phyloP scores from a whole-genome alignment of 306 rosid species.

The Acacia confusa region DNA sequence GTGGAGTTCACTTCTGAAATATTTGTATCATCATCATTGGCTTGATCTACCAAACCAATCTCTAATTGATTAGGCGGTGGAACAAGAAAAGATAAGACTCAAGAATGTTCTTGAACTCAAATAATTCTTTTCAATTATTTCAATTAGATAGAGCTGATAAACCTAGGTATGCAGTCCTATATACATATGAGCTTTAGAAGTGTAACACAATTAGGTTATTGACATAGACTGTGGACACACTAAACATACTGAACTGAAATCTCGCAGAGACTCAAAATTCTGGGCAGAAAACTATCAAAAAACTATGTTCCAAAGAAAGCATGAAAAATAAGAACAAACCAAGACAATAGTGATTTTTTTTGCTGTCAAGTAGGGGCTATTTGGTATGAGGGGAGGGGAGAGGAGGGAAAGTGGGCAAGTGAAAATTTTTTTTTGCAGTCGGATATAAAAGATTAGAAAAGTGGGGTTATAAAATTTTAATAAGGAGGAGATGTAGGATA shows the following conservation, averaged over 20 bases:
- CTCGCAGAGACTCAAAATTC: constrained; percentile 1
- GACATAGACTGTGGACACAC: not conserved
- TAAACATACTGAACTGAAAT: not conserved
- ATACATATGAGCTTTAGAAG: not conserved
- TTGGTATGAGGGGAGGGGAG: too few species aligned
- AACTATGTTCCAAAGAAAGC: not conserved
- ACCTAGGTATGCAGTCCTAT: not conserved
- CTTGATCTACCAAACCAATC: not conserved
- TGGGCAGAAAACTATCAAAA: not conserved
- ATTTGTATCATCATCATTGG: not conserved
- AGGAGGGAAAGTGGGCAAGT: too few species aligned
- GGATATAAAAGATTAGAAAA: too few species aligned
- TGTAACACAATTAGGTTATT: not conserved
- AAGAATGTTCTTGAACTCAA: not conserved
- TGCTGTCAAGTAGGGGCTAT: not conserved
- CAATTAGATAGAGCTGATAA: not conserved
- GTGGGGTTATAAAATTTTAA: too few species aligned
- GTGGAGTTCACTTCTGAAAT: not conserved
- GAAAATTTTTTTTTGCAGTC: too few species aligned
- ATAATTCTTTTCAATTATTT: not conserved
- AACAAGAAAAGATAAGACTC: not conserved
- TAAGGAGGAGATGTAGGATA: too few species aligned
- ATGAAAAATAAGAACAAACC: constrained; percentile 1
- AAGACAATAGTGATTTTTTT: not conserved
- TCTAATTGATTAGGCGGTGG: not conserved